A percentile compares a stretch with the other conserved stretches of the same genome.
These are phyloP conservation scores for Priceomyces castillae DNA, from an alignment of 805 yeast genomes.

Conservation along the genomic window DNA sequence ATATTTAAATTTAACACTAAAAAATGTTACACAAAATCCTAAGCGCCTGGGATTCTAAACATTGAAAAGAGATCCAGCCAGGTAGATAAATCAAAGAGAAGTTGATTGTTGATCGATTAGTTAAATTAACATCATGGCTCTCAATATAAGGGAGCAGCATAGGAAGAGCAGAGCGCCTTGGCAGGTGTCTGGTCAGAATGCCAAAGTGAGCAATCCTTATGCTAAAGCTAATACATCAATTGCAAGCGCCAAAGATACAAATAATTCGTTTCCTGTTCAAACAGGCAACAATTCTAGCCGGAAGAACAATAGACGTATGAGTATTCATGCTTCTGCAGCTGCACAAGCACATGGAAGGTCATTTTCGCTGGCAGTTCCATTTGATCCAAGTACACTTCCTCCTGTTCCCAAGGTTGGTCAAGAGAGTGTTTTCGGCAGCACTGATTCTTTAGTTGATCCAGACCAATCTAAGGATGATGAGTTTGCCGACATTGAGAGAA, in stretches of 20 bases:
- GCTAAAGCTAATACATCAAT: constrained; percentile 21
- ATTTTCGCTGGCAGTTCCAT: constrained; percentile 19
- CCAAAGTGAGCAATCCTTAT: constrained; percentile 24
- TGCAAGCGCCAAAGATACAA: constrained; percentile 5
- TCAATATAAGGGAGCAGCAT: constrained; percentile 27
- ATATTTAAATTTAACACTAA: not conserved
- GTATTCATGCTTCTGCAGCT: constrained; percentile 40
- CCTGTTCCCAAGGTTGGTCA: constrained; percentile 25
- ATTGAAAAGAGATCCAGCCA: not conserved
- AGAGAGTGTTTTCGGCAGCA: constrained; percentile 4
- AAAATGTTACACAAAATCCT: constrained; percentile 2
- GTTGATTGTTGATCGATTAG: not conserved
- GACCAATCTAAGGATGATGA: constrained; percentile 8
- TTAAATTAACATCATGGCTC: not conserved
- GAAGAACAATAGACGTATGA: constrained; percentile 28
- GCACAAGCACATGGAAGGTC: constrained; percentile 29
- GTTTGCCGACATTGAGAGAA: constrained; percentile 11
- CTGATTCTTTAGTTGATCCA: constrained; percentile 3
- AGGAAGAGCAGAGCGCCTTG: constrained; percentile 45
- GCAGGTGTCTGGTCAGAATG: constrained; percentile 21
- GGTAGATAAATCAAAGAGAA: not conserved
- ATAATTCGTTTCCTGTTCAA: constrained; percentile 11
- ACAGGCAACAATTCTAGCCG: constrained; percentile 12
- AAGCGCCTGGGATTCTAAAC: not conserved
- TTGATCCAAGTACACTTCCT: constrained; percentile 27